Conservation (phyloP, 345 rosid species). For the Balakata baccata region DNA sequence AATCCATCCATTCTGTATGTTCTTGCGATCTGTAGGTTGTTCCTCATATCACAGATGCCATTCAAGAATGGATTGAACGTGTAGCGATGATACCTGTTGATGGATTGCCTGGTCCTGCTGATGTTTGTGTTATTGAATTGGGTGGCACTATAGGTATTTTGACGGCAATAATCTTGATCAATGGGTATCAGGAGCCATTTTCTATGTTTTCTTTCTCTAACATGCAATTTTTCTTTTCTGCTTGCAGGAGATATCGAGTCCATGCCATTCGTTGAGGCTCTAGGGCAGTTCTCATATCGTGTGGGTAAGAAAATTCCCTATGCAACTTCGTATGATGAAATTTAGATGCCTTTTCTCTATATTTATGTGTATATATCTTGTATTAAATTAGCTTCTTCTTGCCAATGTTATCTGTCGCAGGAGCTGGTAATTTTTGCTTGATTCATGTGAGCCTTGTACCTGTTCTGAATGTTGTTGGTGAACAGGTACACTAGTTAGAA, state of each 20-base stretch:
- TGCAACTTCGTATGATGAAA: background rate
- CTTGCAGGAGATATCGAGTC: constrained; percentile 87
- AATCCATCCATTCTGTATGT: background rate
- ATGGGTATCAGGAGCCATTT: too few species aligned
- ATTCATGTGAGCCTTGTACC: constrained; percentile 99
- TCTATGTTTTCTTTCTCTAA: too few species aligned
- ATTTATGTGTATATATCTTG: too few species aligned
- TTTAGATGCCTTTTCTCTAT: background rate
- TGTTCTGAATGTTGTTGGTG: constrained; percentile 91
- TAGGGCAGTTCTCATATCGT: constrained; percentile 87
- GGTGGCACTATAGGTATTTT: constrained; percentile 92
- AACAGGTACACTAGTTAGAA: constrained; percentile 53
- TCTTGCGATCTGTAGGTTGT: constrained; percentile 57
- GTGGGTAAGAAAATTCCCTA: constrained; percentile 57
- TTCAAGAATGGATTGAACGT: constrained; percentile 95
- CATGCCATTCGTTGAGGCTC: constrained; percentile 96
- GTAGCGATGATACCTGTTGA: constrained; percentile 80
- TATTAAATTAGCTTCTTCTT: background rate
- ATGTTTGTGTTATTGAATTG: constrained; percentile 95
- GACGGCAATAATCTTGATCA: too few species aligned
- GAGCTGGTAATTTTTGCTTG: constrained; percentile 84
- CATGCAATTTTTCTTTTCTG: too few species aligned
- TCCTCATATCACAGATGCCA: constrained; percentile 92
- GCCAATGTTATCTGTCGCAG: constrained; percentile 37
- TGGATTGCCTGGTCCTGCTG: constrained; percentile 73